Evolutionary conservation across 106 monocot species (phyloP), one percentile per base, ranked within the genome.

Genomic region (Xerophyta viscosa): DNA sequence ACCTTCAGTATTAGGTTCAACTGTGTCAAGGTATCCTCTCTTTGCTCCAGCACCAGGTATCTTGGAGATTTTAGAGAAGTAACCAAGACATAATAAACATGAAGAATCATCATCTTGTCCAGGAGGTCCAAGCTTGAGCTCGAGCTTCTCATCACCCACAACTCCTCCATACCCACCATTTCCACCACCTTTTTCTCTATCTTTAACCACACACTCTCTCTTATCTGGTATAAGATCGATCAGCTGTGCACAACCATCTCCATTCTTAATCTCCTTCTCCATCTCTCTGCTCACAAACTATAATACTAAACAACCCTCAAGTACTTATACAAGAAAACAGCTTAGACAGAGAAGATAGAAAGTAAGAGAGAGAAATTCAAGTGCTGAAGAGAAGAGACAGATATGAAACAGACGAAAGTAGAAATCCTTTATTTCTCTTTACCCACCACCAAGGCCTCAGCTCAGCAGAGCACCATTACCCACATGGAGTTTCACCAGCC

Each of bases 41-140:
- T 66, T 77, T 15, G 52, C 50, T 20, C 64, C 71, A 57, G 57
- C 9, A 31, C 21, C 54, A 46, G 56, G 27, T 29, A 60, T 67
- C 1, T 72, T 71, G 29, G 59, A 43, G 20, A 51, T 29, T 58
- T 52, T 43, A 50, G 72, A 57, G 48, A 55, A 43, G 67, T 56
- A 58, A 22, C 63, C 66, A 4, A 57, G 37, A 50, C 70, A 70
- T 13, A 67, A 44, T 44, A 24, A 50, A 37, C 71, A 57, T 25
- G 56, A 24, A n/a, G n/a, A n/a, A n/a, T n/a, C n/a, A 0, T 56
- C 54, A 31, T 71, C 67, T 52, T 28, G 66, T 47, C 84, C 77
- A 31, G 90, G 84, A 9, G 62, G 77, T 0, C 73, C 90, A 37
- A 90, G 77, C 58, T 80, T 80, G 23, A 90, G 71, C 64, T 84